Conservation (phyloP, 1,284 basidiomycete species). For the Volvariella volvacea region DNA sequence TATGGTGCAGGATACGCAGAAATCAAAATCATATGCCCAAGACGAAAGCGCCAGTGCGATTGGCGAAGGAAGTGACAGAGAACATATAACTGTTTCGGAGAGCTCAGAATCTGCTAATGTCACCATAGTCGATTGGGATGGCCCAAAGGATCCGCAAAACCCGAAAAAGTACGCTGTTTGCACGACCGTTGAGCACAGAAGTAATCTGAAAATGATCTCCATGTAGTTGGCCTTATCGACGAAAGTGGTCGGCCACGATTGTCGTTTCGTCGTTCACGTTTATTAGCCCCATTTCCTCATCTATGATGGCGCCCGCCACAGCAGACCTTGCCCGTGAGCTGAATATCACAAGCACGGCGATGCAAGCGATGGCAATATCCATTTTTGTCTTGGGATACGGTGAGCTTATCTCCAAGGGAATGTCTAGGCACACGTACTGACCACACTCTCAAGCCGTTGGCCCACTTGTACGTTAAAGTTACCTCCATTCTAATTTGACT, state of each 20-base stretch:
- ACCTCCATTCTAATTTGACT: not conserved
- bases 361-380: slow-evolving; percentile 56
- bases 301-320: slow-evolving; percentile 69
- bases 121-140: slow-evolving; percentile 55
- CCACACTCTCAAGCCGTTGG: slow-evolving; percentile 30
- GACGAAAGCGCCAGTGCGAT: too few species aligned
- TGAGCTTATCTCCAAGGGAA: too few species aligned
- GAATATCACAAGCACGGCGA: slow-evolving; percentile 41
- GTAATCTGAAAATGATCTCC: not conserved
- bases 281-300: slow-evolving; percentile 59
- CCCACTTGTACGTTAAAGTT: slow-evolving; percentile 34
- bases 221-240: slow-evolving; percentile 49
- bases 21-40: too few species aligned
- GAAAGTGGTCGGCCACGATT: slow-evolving; percentile 57
- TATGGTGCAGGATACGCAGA: too few species aligned
- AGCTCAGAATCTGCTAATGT: slow-evolving; percentile 7
- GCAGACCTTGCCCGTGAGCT: slow-evolving; percentile 47
- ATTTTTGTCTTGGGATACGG: slow-evolving; percentile 68
- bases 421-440: too few species aligned
- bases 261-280: slow-evolving; percentile 63
- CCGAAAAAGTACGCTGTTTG: slow-evolving; percentile 54
- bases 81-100: not conserved
- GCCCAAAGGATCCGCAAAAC: slow-evolving; percentile 53
- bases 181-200: not conserved
- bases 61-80: too few species aligned